Evolutionary conservation across 2,329 filamentous ascomycete genomes (phyloP).

Genomic region (Hymenoscyphus fraxineus): DNA sequence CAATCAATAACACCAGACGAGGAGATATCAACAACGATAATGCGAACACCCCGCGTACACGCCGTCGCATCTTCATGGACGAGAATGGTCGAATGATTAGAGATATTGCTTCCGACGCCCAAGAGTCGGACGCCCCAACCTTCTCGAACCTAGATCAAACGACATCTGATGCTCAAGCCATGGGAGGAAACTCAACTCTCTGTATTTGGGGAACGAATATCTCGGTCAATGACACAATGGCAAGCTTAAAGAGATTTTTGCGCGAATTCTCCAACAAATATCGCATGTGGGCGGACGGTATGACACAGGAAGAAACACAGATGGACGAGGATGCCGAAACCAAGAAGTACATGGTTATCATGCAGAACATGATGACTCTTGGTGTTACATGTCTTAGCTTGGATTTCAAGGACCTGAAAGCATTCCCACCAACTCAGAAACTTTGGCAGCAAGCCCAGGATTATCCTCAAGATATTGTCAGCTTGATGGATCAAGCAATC

Average conservation of each 20-base stretch:
- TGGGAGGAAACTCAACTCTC: slow-evolving; percentile 76
- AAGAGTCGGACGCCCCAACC: slow-evolving; percentile 55
- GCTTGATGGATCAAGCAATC: slow-evolving; percentile 90
- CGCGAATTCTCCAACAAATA: slow-evolving; percentile 92
- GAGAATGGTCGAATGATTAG: slow-evolving; percentile 55
- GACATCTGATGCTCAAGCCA: slow-evolving; percentile 84
- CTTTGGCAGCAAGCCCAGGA: slow-evolving; percentile 92
- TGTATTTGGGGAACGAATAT: slow-evolving; percentile 98
- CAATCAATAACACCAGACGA: slow-evolving; percentile 59
- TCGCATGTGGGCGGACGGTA: slow-evolving; percentile 84
- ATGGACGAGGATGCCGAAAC: slow-evolving; percentile 67
- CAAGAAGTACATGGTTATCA: slow-evolving; percentile 77
- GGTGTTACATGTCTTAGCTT: slow-evolving; percentile 82
- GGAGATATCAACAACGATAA: slow-evolving; percentile 86
- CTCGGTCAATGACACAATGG: slow-evolving; percentile 84
- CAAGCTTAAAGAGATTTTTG: slow-evolving; percentile 86
- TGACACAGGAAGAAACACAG: slow-evolving; percentile 70
- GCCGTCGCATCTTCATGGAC: slow-evolving; percentile 53
- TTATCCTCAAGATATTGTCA: slow-evolving; percentile 94
- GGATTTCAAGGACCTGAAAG: slow-evolving; percentile 82
- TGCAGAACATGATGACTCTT: slow-evolving; percentile 87
- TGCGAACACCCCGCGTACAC: slow-evolving; percentile 48
- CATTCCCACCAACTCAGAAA: slow-evolving; percentile 89
- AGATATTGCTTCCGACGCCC: slow-evolving; percentile 43
- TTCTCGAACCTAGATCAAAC: slow-evolving; percentile 67